These are phyloP conservation scores for Ostreobium quekettii DNA, from an alignment of 139 green algal species.

Conservation along the genomic window DNA sequence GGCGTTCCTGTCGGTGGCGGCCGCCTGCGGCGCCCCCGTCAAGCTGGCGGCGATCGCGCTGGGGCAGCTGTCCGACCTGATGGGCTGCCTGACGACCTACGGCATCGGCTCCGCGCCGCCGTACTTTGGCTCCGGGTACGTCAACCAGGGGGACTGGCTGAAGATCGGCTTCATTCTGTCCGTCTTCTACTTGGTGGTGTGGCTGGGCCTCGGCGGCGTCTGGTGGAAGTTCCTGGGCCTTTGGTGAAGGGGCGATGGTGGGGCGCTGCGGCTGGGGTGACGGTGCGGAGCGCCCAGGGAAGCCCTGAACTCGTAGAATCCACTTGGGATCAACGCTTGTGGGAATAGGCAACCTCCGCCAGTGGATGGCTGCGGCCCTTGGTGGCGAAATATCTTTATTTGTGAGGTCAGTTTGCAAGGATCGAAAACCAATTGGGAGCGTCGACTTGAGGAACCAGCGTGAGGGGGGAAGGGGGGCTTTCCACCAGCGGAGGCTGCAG, in stretches of 20 bases:
- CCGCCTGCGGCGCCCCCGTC: conserved; percentile 76
- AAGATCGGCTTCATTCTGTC: conserved; percentile 84
- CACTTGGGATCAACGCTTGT: too few species aligned
- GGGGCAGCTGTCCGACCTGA: conserved; percentile 94
- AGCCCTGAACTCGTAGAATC: too few species aligned
- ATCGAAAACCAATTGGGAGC: too few species aligned
- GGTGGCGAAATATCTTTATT: too few species aligned
- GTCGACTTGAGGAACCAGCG: too few species aligned
- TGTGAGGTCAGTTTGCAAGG: too few species aligned
- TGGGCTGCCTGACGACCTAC: conserved; percentile 98
- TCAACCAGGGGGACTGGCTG: conserved; percentile 83
- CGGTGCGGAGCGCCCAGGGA: too few species aligned
- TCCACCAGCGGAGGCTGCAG: too few species aligned
- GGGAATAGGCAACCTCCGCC: too few species aligned
- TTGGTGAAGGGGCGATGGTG: conserved; percentile 54
- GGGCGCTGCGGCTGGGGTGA: too few species aligned
- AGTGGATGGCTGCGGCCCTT: too few species aligned
- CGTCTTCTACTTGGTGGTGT: conserved; percentile 90
- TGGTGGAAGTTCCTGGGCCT: conserved; percentile 97
- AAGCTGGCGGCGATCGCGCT: conserved; percentile 49
- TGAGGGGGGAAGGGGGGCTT: too few species aligned
- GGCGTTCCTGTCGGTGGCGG: conserved; percentile 93
- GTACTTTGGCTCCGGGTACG: conserved; percentile 86
- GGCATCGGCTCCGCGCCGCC: conserved; percentile 95
- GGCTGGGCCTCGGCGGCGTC: conserved; percentile 70